These are phyloP conservation scores for Eucalyptus cloeziana DNA, from an alignment of 345 rosid species.

Conservation along the genomic window DNA sequence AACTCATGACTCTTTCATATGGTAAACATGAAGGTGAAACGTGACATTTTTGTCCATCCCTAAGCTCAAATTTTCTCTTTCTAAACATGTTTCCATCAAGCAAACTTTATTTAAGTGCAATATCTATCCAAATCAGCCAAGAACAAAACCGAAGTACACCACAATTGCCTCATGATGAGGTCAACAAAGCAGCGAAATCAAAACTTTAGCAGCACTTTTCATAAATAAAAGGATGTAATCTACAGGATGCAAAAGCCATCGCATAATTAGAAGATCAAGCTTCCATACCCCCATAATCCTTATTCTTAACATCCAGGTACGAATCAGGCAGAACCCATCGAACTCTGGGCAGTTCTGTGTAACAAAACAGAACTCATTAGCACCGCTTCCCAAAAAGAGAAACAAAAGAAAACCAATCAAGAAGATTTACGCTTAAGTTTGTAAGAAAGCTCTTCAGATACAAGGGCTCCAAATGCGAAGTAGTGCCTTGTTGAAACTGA, in stretches of 20 bases:
- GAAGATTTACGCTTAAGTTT: constrained; percentile 55
- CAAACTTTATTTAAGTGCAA: not conserved
- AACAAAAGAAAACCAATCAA: not conserved
- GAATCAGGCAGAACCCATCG: constrained; percentile 99
- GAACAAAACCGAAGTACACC: not conserved
- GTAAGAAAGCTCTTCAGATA: constrained; percentile 63
- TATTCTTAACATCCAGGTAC: constrained; percentile 80
- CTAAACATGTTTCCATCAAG: not conserved
- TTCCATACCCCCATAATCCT: constrained; percentile 85
- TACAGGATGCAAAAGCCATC: not conserved
- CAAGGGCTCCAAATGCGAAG: constrained; percentile 87
- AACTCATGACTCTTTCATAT: not conserved
- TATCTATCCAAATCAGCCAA: not conserved
- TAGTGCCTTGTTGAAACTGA: constrained; percentile 76
- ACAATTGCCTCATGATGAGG: not conserved
- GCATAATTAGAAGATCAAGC: not conserved
- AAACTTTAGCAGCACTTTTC: not conserved
- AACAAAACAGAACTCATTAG: not conserved
- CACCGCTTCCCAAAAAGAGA: not conserved
- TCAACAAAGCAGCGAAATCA: not conserved
- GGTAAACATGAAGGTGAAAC: not conserved
- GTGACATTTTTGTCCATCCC: not conserved
- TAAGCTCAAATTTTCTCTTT: not conserved
- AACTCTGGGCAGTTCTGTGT: constrained; percentile 59
- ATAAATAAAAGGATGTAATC: not conserved